Evolutionary conservation across 495 filamentous ascomycete genomes (phyloP).

Genomic region (Penicillium crystallinum): DNA sequence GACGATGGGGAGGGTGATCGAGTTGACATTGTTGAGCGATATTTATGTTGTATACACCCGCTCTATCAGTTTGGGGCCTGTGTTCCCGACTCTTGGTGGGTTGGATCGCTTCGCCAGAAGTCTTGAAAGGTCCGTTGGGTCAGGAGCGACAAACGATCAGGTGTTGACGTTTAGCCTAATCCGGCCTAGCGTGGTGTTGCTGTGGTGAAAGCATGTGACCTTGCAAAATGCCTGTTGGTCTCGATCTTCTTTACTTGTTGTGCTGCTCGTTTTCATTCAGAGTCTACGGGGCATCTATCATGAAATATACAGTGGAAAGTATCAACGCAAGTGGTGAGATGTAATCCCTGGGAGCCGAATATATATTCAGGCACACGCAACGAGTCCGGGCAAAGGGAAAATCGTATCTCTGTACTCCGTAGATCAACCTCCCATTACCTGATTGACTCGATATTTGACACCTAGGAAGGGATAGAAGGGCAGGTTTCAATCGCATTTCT

Average conservation of each 20-base stretch:
- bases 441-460: not conserved
- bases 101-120: not conserved
- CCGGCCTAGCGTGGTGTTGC: constrained; percentile 25
- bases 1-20: constrained; percentile 5
- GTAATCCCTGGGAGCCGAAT: too few species aligned
- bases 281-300: too few species aligned
- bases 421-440: not conserved
- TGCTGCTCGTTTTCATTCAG: too few species aligned
- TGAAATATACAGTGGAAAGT: too few species aligned
- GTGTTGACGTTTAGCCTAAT: constrained; percentile 30
- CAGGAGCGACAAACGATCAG: not conserved
- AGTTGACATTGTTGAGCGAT: constrained; percentile 2
- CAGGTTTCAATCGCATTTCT: not conserved
- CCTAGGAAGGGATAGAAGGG: not conserved
- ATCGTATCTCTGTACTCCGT: not conserved
- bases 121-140: not conserved
- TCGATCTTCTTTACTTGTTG: not conserved
- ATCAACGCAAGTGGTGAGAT: too few species aligned
- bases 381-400: not conserved
- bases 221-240: not conserved
- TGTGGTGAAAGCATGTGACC: constrained; percentile 5
- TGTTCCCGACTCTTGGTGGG: not conserved
- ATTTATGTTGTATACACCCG: not conserved
- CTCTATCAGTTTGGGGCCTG: not conserved
- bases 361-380: not conserved